Base-by-base conservation (phyloP, 2,329 filamentous ascomycete species). In the Juglanconis juglandina region DNA sequence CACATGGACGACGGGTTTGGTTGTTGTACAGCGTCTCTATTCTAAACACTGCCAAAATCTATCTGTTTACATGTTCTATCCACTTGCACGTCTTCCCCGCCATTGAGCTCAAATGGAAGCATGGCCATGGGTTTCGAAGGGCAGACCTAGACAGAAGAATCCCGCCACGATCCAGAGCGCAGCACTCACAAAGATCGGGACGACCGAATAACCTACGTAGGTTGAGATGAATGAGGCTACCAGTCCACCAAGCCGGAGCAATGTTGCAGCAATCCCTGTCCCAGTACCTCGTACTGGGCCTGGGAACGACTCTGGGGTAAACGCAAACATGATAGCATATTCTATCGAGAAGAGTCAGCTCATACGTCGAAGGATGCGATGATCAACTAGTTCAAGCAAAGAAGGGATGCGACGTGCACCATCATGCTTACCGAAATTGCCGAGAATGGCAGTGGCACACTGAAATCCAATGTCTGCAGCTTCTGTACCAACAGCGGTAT, bases 271-370 rank as follows among this genome's bases (percentile, higher is more conserved):
- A 4, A 75, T 68, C 1, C 81, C 81, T 1, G 78, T 80, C 5
- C 80, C 84, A 0, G 82, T 84, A 3, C 82, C 83, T 0, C 83
- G 74, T 49, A 81, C 75, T 0, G 82, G 79, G 2, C 79, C 81
- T 0, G 82, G 82, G 69, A 86, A 86, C 0, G 81, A 81, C 65
- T 86, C 82, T 0, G 83, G 83, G 0, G 83, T 86, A 70, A 76
- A 80, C 0, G 76, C 77, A 56, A 78, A 80, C 48, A 75, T 69
- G 24, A 74, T 68, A 1, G 70, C 72, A 56, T 74, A 74, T 62
- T 74, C 72, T 73, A 4, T 24, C 7, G 14, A 47, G 1, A 30
- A 34, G 1, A n/a, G 8, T 61, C 11, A 58, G 59, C 24, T 24
- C 24, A 24, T 24, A 24, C 24, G 24, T 24, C 24, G 24, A 24